Evolutionary conservation across 257 asterid species (phyloP), one percentile per base, ranked within the genome.

Genomic region (Scutellaria minor): DNA sequence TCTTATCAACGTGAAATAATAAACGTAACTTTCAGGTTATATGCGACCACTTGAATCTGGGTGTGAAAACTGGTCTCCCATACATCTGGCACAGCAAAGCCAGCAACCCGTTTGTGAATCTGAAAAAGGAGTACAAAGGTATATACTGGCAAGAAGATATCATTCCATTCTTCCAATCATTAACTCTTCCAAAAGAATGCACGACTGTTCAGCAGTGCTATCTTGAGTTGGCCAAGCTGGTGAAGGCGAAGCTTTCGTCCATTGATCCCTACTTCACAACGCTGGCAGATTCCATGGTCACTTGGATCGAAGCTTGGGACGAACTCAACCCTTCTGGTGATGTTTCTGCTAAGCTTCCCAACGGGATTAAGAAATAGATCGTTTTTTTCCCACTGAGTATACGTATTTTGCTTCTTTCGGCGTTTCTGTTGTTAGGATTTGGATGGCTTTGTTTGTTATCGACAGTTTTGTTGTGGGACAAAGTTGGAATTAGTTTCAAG

Each of bases 41-140:
- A 14, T 88, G 96, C 76, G 96, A 90, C 77, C 96, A 90, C 54
- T 77, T 90, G 80, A 83, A 86, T 5, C 76, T 83, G 1, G 96
- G 96, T 6, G 78, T 90, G 56, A 89, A 89, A 80, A 89, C 96
- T 0, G 96, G 93, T 24, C 79, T 89, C 44, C 96, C 96, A 9
- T 89, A 89, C 73, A 85, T 89, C n/a, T 89, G 96, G 96, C 96
- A 87, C 89, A 89, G 94, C 87, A 89, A 89, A 64, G 96, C 96
- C 1, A 89, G 96, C 86, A 87, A 89, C 83, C 96, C 96, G 3
- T 89, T 89, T 12, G 92, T 89, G 61, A 89, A 89, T 44, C 81
- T 89, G 78, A 89, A 89, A 68, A 89, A 89, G 80, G 96, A 89
- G 82, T 89, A 89, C 83, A 89, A 89, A 35, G 96, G 96, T 5